phyloP scores from a whole-genome alignment of 305 asterid genomes.

The Plantago coronopus region DNA sequence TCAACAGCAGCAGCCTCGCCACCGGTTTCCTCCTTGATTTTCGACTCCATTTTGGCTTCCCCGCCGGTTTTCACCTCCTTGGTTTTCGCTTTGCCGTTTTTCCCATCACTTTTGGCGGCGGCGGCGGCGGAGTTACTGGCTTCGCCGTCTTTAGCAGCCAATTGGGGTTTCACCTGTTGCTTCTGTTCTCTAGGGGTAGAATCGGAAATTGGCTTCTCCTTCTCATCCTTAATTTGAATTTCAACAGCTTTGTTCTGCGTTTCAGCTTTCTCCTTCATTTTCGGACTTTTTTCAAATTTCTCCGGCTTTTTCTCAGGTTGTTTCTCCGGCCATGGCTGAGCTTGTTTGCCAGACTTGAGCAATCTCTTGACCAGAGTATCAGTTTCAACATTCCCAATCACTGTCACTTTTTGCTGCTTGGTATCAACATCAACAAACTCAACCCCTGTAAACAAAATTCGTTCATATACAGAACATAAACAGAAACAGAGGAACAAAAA shows the following conservation, averaged over 20 bases:
- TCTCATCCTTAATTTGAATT: not conserved
- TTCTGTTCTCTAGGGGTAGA: not conserved
- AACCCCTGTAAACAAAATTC: slow-evolving; percentile 40
- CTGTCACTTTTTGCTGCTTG: slow-evolving; percentile 58
- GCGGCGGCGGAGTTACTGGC: not conserved
- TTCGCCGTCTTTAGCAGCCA: slow-evolving; percentile 4
- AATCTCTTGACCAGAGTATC: slow-evolving; percentile 38
- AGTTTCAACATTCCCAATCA: slow-evolving; percentile 44
- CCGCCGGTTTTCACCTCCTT: not conserved
- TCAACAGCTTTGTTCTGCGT: not conserved
- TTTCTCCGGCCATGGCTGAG: slow-evolving; percentile 50
- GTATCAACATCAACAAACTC: slow-evolving; percentile 43
- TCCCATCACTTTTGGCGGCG: slow-evolving; percentile 1
- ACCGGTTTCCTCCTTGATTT: slow-evolving; percentile 7
- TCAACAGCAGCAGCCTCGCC: slow-evolving; percentile 7
- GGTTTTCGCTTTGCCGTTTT: slow-evolving; percentile 13
- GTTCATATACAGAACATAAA: no score
- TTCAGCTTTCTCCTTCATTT: slow-evolving; percentile 11
- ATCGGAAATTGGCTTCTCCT: slow-evolving; percentile 9
- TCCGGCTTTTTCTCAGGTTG: slow-evolving; percentile 14
- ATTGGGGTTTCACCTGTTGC: slow-evolving; percentile 15
- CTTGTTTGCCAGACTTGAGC: slow-evolving; percentile 54
- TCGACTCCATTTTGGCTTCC: slow-evolving; percentile 4
- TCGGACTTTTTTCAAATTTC: slow-evolving; percentile 2
- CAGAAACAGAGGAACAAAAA: not conserved